phyloP scores from a whole-genome alignment of 345 rosid species.

The Dipteronia dyeriana region DNA sequence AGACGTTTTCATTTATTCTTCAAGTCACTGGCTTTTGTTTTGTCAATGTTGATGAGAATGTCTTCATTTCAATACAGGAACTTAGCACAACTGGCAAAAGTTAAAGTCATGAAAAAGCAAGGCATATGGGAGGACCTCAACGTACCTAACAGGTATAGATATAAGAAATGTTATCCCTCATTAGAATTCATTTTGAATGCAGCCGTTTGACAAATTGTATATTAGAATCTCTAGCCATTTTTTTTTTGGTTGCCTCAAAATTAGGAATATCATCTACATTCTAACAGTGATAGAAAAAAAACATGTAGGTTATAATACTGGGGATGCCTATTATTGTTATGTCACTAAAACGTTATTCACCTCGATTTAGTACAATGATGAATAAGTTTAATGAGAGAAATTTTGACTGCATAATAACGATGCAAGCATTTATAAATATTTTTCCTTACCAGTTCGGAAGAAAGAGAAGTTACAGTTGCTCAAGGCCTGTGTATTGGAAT shows the following conservation, averaged over 20 bases:
- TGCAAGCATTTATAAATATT: neutral
- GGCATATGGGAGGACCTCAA: slow-evolving; percentile 66
- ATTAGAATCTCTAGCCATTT: no score
- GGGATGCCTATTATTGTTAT: neutral
- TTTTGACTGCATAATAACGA: neutral
- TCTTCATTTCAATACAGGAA: slow-evolving; percentile 40
- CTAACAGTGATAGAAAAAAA: neutral
- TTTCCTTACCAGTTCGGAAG: neutral
- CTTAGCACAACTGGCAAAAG: slow-evolving; percentile 59
- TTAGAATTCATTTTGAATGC: neutral
- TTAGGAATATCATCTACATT: neutral
- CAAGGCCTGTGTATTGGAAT: neutral
- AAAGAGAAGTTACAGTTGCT: neutral
- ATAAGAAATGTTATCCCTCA: neutral
- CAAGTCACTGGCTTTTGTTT: neutral
- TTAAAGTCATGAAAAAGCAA: slow-evolving; percentile 50
- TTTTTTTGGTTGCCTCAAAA: neutral
- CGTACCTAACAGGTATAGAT: slow-evolving; percentile 47
- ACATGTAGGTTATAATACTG: neutral
- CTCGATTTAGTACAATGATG: neutral
- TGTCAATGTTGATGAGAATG: slow-evolving; percentile 6
- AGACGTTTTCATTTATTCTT: neutral
- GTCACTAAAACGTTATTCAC: neutral
- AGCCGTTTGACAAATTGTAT: neutral
- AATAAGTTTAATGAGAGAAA: neutral